Percentiles rank a stretch among this genome's conserved stretches.
These are phyloP conservation scores for Aristolochia californica DNA, from an alignment of 164 flowering plant species.

Conservation along the genomic window DNA sequence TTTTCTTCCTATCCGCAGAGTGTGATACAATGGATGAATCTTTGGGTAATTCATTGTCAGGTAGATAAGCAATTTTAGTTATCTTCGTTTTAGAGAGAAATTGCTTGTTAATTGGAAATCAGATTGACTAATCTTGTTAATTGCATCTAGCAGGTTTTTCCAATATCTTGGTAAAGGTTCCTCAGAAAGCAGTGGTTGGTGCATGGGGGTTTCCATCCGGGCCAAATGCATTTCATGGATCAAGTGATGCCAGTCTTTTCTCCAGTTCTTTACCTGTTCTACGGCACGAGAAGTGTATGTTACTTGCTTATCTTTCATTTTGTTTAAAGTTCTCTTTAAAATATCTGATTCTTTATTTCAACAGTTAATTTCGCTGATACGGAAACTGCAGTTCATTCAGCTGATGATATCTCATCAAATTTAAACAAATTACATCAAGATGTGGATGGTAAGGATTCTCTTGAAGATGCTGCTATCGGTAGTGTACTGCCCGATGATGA, in stretches of 20 bases:
- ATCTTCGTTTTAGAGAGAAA: neutral
- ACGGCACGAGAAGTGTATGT: slow-evolving; percentile 70
- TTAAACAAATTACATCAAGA: slow-evolving; percentile 26
- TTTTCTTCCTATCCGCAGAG: no score
- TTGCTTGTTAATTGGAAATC: neutral
- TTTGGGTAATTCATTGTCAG: slow-evolving; percentile 17
- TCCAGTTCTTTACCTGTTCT: slow-evolving; percentile 92
- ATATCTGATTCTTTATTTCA: slow-evolving; percentile 6
- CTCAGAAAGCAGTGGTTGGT: slow-evolving; percentile 27
- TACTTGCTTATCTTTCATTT: neutral
- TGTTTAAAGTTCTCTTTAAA: neutral
- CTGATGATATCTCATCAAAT: slow-evolving; percentile 38
- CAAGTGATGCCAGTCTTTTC: slow-evolving; percentile 69
- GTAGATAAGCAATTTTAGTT: slow-evolving; percentile 11
- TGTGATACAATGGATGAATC: slow-evolving; percentile 30
- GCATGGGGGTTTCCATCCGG: slow-evolving; percentile 38
- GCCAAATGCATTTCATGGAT: slow-evolving; percentile 34
- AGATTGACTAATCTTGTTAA: neutral
- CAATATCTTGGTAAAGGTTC: slow-evolving; percentile 17
- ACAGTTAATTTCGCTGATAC: slow-evolving; percentile 51
- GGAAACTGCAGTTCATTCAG: slow-evolving; percentile 22
- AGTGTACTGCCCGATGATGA: slow-evolving; percentile 84
- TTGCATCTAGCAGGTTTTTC: slow-evolving; percentile 25
- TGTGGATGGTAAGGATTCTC: slow-evolving; percentile 28
- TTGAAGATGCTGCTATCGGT: slow-evolving; percentile 47